A percentile compares a stretch with the other conserved stretches of the same genome.
These are phyloP conservation scores for Pythium phragmiticola DNA, from an alignment of 352 stramenopile species.

Conservation along the genomic window DNA sequence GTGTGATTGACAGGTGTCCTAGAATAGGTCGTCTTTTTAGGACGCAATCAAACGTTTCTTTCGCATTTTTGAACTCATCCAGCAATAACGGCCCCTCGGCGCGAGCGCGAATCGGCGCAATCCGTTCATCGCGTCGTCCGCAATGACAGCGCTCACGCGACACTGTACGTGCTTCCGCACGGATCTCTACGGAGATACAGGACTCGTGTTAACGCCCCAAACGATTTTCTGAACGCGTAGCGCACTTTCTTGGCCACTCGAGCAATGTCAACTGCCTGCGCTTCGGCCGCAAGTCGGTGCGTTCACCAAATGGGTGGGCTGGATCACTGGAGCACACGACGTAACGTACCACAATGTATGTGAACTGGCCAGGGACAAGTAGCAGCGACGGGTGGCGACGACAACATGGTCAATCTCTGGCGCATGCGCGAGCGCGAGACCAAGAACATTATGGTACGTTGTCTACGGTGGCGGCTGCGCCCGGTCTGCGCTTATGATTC, in stretches of 20 bases:
- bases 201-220: not conserved
- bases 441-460: slow-evolving; percentile 83
- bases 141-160: slow-evolving; percentile 42
- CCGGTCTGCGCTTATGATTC: not conserved
- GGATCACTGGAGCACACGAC: not conserved
- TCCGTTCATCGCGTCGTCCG: not conserved
- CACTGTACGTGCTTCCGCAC: slow-evolving; percentile 44
- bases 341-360: not conserved
- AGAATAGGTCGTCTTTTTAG: slow-evolving; percentile 14
- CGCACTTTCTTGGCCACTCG: slow-evolving; percentile 78
- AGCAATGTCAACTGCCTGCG: slow-evolving; percentile 82
- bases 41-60: slow-evolving; percentile 16
- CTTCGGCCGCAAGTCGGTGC: slow-evolving; percentile 81
- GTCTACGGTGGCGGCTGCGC: not conserved
- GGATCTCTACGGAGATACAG: not conserved
- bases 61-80: slow-evolving; percentile 12
- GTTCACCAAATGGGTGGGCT: not conserved
- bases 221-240: slow-evolving; percentile 32
- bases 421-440: slow-evolving; percentile 84
- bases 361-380: slow-evolving; percentile 60
- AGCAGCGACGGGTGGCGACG: slow-evolving; percentile 69
- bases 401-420: slow-evolving; percentile 85
- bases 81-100: slow-evolving; percentile 16
- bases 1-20: not conserved
- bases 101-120: slow-evolving; percentile 18